A percentile compares a stretch with the other conserved stretches of the same genome.
Evolutionary conservation across 768 basidiomycete species (phyloP).

Genomic region (Termitomyces sp.): DNA sequence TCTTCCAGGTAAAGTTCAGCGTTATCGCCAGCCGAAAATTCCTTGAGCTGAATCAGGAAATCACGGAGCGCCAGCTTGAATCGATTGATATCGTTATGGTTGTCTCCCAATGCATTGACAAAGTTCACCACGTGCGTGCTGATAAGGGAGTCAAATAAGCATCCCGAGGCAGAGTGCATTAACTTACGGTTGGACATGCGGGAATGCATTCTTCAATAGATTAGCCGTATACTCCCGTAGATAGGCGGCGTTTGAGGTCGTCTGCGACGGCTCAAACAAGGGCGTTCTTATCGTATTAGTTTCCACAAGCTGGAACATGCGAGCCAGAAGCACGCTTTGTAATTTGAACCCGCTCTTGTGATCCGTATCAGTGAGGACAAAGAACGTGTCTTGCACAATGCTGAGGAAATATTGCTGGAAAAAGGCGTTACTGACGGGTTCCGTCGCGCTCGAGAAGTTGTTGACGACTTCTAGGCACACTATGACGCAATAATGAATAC

Average conservation of each 20-base stretch:
- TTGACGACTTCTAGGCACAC: constrained; percentile 94
- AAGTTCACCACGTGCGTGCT: constrained; percentile 76
- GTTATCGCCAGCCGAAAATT: constrained; percentile 89
- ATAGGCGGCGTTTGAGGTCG: constrained; percentile 75
- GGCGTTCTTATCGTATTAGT: constrained; percentile 76
- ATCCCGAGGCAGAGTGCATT: constrained; percentile 3
- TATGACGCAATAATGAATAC: constrained; percentile 23
- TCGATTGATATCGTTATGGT: constrained; percentile 75
- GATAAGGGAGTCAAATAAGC: constrained; percentile 9
- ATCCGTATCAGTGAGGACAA: constrained; percentile 94
- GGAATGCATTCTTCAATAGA: constrained; percentile 85
- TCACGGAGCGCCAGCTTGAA: constrained; percentile 96
- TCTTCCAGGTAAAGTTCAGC: constrained; percentile 91
- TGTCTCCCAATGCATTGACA: constrained; percentile 62
- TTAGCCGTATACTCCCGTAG: constrained; percentile 84
- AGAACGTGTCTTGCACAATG: constrained; percentile 94
- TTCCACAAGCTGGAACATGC: constrained; percentile 92
- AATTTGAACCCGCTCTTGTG: constrained; percentile 99
- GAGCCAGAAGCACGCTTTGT: constrained; percentile 87
- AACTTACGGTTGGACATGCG: constrained; percentile 81
- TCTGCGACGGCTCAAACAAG: constrained; percentile 76
- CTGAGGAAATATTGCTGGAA: constrained; percentile 96
- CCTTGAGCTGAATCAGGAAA: constrained; percentile 97
- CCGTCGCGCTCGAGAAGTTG: constrained; percentile 80
- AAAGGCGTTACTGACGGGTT: constrained; percentile 84